Conservation (phyloP, 1,284 basidiomycete genomes). For the Malassezia equina region DNA sequence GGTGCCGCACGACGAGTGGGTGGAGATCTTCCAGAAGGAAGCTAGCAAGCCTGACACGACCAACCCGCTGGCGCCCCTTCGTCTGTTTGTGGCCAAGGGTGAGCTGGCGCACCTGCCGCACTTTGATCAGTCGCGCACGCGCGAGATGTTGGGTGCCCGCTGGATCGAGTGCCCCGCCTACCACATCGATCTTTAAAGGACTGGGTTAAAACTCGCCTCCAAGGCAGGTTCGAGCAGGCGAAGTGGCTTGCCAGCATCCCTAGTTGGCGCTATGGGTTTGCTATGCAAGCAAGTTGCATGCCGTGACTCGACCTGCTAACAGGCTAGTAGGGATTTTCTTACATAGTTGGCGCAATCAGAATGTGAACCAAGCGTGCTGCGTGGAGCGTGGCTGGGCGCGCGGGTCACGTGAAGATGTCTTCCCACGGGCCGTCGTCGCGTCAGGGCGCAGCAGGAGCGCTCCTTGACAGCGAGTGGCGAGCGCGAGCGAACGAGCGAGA, state of each 20-base stretch:
- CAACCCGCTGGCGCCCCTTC: slow-evolving; percentile 15
- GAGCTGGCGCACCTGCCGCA: slow-evolving; percentile 15
- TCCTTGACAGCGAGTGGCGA: background rate
- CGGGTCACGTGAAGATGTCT: background rate
- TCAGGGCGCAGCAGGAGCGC: background rate
- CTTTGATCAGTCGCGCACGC: slow-evolving; percentile 12
- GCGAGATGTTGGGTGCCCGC: slow-evolving; percentile 9
- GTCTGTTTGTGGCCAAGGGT: slow-evolving; percentile 14
- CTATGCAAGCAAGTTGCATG: background rate
- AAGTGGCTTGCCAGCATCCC: background rate
- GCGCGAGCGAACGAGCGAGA: background rate
- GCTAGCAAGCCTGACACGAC: slow-evolving; percentile 12
- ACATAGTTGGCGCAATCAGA: background rate
- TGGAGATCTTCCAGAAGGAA: slow-evolving; percentile 14
- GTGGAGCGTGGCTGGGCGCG: background rate
- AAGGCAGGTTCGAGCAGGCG: background rate
- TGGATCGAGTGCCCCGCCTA: slow-evolving; percentile 13
- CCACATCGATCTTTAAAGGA: slow-evolving; percentile 10
- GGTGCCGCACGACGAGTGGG: slow-evolving; percentile 15
- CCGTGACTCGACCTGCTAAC: background rate
- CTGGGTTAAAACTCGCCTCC: background rate
- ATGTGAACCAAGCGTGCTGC: background rate
- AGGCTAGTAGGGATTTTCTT: background rate
- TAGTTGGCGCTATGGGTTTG: background rate
- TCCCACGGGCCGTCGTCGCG: slow-evolving; percentile 8